Base-by-base conservation (phyloP, 768 basidiomycete species). In the Serendipita vermifera region DNA sequence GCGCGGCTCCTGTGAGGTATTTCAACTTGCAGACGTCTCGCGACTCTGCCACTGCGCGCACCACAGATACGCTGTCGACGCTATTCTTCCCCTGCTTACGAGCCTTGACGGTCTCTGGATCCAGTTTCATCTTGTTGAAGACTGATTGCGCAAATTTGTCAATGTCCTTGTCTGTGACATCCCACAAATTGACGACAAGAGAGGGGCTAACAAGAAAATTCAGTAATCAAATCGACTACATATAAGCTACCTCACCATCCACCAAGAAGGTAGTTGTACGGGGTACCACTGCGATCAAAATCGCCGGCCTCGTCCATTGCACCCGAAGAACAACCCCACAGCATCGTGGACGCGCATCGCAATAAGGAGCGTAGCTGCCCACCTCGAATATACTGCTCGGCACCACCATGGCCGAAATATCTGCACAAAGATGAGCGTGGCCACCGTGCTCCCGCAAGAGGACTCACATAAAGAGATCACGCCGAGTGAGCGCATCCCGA, bases 291-390 rank as follows among this genome's bases (percentile, higher is more conserved):
- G 7, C 88, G 76, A 64, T 98, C 96, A 63, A 92, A 93, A 61
- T 96, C 90, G 3, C 96, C 96, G 81, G 89, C 88, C 46, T 94
- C 88, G 56, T 78, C 76, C 59, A 99, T 68, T 1, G 78, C 70
- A 7, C 94, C 96, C 0, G 93, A 97, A 0, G 96, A 99, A 73
- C 96, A 99, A 0, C 96, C 96, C 96, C 94, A 99, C 2, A 99
- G 77, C 89, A 98, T 92, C 1, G 87, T 86, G 13, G 85, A 84
- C 5, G 96, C 93, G 65, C 96, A 98, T n/a, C 76, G 75, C 1
- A 78, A 77, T 32, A 98, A 73, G 58, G 83, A 78, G 5, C 88
- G 77, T 55, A 99, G 80, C 63, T 83, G 86, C 66, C 87, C 84
- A 2, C 91, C 88, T 2, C 88, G 83, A 5, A 88, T 75, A 64